Evolutionary conservation across 768 basidiomycete species (phyloP).

Genomic region (Leccinum olivaceopallidum): DNA sequence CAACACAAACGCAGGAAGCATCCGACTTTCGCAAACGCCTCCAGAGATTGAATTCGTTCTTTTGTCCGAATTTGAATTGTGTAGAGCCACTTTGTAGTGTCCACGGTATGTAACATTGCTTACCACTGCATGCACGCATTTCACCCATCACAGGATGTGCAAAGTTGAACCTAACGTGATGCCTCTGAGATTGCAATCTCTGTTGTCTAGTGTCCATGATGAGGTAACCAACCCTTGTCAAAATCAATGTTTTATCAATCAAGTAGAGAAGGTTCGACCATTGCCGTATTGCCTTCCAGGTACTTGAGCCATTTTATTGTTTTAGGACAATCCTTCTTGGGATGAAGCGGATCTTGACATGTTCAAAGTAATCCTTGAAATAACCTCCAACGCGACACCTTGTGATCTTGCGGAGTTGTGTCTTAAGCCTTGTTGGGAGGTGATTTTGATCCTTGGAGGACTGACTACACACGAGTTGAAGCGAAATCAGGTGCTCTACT

Average conservation of each 20-base stretch:
- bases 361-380: conserved; percentile 40
- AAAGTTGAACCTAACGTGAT: conserved; percentile 28
- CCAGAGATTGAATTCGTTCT: conserved; percentile 38
- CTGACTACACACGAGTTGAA: conserved; percentile 2
- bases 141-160: conserved; percentile 13
- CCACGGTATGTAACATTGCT: conserved; percentile 41
- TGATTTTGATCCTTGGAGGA: conserved; percentile 20
- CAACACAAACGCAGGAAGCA: conserved; percentile 6
- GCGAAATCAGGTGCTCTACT: conserved; percentile 24
- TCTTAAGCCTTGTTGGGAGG: conserved; percentile 62
- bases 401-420: conserved; percentile 59
- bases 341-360: conserved; percentile 37
- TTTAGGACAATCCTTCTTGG: conserved; percentile 38
- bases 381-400: conserved; percentile 45
- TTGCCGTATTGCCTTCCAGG: background rate
- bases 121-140: conserved; percentile 11
- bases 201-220: conserved; percentile 1
- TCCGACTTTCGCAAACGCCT: conserved; percentile 31
- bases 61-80: conserved; percentile 57
- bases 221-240: conserved; percentile 25
- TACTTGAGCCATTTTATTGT: background rate
- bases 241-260: conserved; percentile 30
- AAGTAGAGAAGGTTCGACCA: conserved; percentile 15
- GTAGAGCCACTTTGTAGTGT: conserved; percentile 48
- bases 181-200: conserved; percentile 3